Percentiles rank a stretch among this genome's conserved stretches.
Evolutionary conservation across 495 filamentous ascomycete genomes (phyloP).

Genomic region (Niebla homalea): DNA sequence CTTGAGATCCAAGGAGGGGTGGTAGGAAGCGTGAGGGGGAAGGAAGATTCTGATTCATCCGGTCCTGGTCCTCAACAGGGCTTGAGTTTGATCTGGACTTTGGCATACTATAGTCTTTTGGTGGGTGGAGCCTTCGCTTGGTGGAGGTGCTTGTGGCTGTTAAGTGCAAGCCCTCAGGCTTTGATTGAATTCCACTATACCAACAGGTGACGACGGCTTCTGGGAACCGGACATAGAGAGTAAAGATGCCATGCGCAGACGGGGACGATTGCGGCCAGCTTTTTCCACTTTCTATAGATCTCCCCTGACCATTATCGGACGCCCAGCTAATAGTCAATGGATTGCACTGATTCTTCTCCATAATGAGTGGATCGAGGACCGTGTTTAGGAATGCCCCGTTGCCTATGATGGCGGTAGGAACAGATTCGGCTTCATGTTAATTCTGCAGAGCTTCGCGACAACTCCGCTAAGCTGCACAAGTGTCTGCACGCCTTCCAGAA

Average conservation of each 20-base stretch:
- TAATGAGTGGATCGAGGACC: too few species aligned
- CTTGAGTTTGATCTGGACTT: constrained; percentile 45
- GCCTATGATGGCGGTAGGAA: constrained; percentile 42
- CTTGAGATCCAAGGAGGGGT: constrained; percentile 19
- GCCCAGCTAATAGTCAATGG: too few species aligned
- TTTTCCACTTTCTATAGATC: too few species aligned
- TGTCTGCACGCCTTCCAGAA: constrained; percentile 91
- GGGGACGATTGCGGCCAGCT: neutral
- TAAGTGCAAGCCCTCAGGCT: constrained; percentile 48
- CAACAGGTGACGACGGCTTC: too few species aligned
- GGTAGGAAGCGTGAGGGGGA: constrained; percentile 24
- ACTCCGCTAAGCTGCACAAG: constrained; percentile 86
- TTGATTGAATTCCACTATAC: constrained; percentile 21
- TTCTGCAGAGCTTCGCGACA: constrained; percentile 73
- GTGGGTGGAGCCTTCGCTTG: constrained; percentile 58
- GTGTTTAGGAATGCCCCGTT: neutral
- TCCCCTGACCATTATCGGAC: too few species aligned
- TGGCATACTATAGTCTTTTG: constrained; percentile 64
- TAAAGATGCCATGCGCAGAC: too few species aligned
- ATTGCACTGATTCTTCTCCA: too few species aligned
- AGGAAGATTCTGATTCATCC: constrained; percentile 27
- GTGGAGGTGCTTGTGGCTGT: constrained; percentile 51
- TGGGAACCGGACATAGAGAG: too few species aligned
- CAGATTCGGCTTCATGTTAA: constrained; percentile 89
- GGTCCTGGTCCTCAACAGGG: constrained; percentile 9